Base-by-base conservation (phyloP, 1,284 basidiomycete genomes). In the Tylopilus sp. region DNA sequence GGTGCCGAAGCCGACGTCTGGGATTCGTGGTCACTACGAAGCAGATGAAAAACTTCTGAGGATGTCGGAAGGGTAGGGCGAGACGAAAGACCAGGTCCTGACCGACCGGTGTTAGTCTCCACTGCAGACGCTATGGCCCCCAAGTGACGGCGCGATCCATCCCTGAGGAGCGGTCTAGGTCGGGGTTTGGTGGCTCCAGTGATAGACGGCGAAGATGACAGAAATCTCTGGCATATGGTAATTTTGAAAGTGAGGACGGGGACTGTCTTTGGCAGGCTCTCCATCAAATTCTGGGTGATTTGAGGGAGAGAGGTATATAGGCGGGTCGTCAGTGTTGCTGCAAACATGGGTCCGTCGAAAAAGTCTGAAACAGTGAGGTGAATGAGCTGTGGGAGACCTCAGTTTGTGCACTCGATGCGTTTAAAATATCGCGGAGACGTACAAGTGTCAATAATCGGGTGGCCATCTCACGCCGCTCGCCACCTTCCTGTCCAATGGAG, bases 391-490 rank as follows among this genome's bases (percentile, higher is more conserved):
- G 55, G 41, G 25, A 51, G 30, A 42, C 21, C 30, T 51, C 15
- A 25, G 21, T 46, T 26, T 33, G 25, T 35, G 35, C 10, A 4
- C 11, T 2, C 18, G 29, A 42, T 9, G n/a, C 15, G 37, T 33
- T 38, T 15, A 10, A 40, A 39, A 45, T 40, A 38, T 19, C 40
- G 39, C 19, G 15, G 39, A 37, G 36, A 65, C 72, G 50, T 53
- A 82, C 82, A 63, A 82, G 60, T 35, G 69, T 65, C 54, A 85
- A 63, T 31, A 87, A 61, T 26, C 77, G 76, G 34, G 62, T 58
- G 25, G 82, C 83, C 54, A 79, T 66, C 12, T 56, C 57, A 53
- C 67, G 74, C 30, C 69, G 71, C 37, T 69, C 61, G 21, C 64
- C 52, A 21, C 75, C 69, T 26, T 63, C 53, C 50, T 84, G 76